Evolutionary conservation across 108 stramenopile species (phyloP).

Genomic region (Pseudonitzschia pungens): DNA sequence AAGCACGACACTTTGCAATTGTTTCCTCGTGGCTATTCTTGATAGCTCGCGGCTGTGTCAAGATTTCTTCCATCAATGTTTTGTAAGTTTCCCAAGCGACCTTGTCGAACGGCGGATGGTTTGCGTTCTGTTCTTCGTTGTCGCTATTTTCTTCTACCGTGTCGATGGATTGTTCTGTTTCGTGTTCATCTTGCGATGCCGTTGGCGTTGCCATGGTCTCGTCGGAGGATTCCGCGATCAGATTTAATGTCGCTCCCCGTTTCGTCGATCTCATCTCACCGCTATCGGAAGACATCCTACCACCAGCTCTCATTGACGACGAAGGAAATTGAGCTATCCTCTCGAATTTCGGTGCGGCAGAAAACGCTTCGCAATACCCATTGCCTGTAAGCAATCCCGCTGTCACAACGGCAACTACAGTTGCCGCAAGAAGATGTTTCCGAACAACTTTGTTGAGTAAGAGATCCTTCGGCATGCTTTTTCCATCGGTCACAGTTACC

Average conservation of each 20-base stretch:
- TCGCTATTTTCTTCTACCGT: neutral
- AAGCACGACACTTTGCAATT: conserved; percentile 6
- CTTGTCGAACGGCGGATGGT: conserved; percentile 8
- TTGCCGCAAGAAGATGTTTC: neutral
- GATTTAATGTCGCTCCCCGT: neutral
- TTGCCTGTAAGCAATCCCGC: neutral
- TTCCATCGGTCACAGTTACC: neutral
- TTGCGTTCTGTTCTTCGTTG: neutral
- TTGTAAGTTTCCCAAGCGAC: conserved; percentile 26
- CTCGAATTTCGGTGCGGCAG: neutral
- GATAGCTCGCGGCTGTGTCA: conserved; percentile 14
- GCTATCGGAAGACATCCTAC: neutral
- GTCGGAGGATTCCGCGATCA: neutral
- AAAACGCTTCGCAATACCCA: neutral
- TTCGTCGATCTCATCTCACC: neutral
- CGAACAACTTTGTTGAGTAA: neutral
- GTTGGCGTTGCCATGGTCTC: neutral
- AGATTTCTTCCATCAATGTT: conserved; percentile 18
- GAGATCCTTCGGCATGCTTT: too few species aligned
- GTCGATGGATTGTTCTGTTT: neutral
- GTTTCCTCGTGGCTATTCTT: conserved; percentile 1
- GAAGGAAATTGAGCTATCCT: too few species aligned
- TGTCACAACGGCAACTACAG: neutral
- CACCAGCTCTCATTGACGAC: neutral
- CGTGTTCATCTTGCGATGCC: neutral